Percentiles rank a stretch among this genome's conserved stretches.
Evolutionary conservation across 768 basidiomycete species (phyloP).

Genomic region (Rhizopogon sp.): DNA sequence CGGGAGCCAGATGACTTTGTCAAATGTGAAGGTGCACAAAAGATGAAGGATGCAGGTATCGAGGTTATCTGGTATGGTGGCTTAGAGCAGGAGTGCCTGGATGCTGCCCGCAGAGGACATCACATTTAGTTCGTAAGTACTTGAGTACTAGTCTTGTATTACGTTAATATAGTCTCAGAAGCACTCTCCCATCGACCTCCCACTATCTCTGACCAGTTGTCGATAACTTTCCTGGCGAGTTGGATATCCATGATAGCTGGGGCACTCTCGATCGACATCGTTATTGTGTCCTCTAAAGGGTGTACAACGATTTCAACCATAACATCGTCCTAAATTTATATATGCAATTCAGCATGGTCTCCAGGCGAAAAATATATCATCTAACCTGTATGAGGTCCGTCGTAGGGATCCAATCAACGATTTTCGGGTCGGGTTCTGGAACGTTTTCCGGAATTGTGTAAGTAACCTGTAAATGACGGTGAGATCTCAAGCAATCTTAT

Average conservation of each 20-base stretch:
- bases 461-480: constrained; percentile 24
- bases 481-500: background rate
- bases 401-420: constrained; percentile 13
- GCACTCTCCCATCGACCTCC: background rate
- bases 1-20: constrained; percentile 95
- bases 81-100: constrained; percentile 76
- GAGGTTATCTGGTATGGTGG: constrained; percentile 72
- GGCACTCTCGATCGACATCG: constrained; percentile 19
- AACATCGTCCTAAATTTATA: constrained; percentile 23
- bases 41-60: constrained; percentile 64
- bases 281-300: constrained; percentile 11
- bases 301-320: constrained; percentile 28
- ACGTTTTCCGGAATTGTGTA: constrained; percentile 27
- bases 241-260: constrained; percentile 9
- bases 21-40: constrained; percentile 79
- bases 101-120: constrained; percentile 66
- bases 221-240: constrained; percentile 13
- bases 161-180: background rate
- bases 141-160: background rate
- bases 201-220: constrained; percentile 16
- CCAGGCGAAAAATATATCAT: background rate
- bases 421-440: constrained; percentile 5
- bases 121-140: background rate
- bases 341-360: background rate
- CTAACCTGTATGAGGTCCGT: constrained; percentile 22